phyloP scores from a whole-genome alignment of 768 basidiomycete genomes.

The Macrolepiota fuliginosa region DNA sequence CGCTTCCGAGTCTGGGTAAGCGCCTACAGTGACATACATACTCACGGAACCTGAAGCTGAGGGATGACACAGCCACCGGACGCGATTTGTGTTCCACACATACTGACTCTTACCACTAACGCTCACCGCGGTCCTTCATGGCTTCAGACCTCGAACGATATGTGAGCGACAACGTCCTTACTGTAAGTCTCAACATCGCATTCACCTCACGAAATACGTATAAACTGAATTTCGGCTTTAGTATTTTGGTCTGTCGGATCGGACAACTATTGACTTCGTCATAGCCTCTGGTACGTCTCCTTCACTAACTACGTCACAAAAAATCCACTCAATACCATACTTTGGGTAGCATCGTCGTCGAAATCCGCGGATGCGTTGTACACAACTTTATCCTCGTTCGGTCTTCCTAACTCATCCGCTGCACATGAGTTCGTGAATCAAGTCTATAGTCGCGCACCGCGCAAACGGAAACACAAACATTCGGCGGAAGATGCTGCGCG shows the following conservation, averaged over 20 bases:
- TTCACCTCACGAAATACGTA: not conserved
- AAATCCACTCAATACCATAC: not conserved
- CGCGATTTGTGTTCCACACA: not conserved
- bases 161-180: slow-evolving; percentile 76
- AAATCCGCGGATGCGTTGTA: slow-evolving; percentile 83
- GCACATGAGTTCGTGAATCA: slow-evolving; percentile 79
- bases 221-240: slow-evolving; percentile 24
- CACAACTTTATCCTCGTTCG: slow-evolving; percentile 66
- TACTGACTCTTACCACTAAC: slow-evolving; percentile 2
- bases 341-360: slow-evolving; percentile 66
- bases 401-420: slow-evolving; percentile 78
- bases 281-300: slow-evolving; percentile 71
- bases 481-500: slow-evolving; percentile 41
- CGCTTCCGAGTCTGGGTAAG: not conserved
- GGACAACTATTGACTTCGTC: slow-evolving; percentile 83
- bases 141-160: slow-evolving; percentile 53
- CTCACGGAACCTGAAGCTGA: not conserved
- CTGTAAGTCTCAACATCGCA: slow-evolving; percentile 37
- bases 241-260: slow-evolving; percentile 85
- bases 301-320: not conserved
- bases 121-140: not conserved
- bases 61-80: slow-evolving; percentile 5
- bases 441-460: slow-evolving; percentile 74
- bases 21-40: not conserved
- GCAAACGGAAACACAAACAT: slow-evolving; percentile 71